Evolutionary conservation across 257 asterid species (phyloP), one percentile per base, ranked within the genome.

Genomic region (Pogostemon cablin): DNA sequence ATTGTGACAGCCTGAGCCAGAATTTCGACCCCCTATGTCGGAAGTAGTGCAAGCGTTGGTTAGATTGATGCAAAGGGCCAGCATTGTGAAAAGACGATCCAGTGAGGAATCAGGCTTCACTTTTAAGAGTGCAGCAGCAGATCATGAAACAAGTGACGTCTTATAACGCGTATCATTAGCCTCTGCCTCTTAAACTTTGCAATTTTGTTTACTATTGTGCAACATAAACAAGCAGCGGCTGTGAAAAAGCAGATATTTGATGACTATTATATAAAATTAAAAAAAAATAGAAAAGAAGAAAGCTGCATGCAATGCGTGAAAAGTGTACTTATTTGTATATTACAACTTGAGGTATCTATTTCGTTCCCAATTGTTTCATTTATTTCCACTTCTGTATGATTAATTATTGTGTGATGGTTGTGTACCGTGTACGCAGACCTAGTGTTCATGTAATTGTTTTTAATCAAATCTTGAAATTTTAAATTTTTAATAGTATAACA

Each of bases 41-140:
- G 99, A 93, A 71, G 97, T 93, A 34, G 99, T 91, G 73, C 98
- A 91, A 82, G 95, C 99, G 8, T 81, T 93, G 64, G 99, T 93
- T 34, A 85, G 96, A 41, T 73, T 93, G 79, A 84, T 93, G 96
- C 99, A 91, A 65, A 79, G 99, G 73, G 96, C 98, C 3, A 90
- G 91, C 66, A 81, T 83, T 9, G 83, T 81, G 43, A 86, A 77
- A 71, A 81, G 93, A 71, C 85, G 96, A 55, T 80, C 93, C 20
- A 89, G 86, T 35, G 98, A 89, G 53, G 98, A 93, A 25, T 78
- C 96, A 0, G 83, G 95, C 72, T 86, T 91, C 75, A 54, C 93
- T 6, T 89, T 83, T 89, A 85, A 67, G 96, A 82, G 85, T 20
- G 80, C 56, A 17, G 37, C 87, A 6, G 84, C 87, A 9, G 93